Base-by-base conservation (phyloP, 164 flowering plant species). In the Euptelea pleiosperma region DNA sequence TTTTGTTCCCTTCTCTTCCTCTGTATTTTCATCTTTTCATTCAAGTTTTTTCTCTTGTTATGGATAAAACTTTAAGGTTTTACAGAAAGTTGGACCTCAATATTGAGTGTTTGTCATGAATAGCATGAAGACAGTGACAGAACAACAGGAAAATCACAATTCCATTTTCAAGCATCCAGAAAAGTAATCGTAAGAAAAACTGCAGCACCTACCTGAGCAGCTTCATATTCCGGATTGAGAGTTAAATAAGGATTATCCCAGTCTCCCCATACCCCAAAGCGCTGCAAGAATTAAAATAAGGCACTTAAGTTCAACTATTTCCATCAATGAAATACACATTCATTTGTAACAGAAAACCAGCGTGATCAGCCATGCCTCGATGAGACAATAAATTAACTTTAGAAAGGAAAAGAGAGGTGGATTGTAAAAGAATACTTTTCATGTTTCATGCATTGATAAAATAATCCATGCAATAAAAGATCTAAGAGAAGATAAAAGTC, bases 201-300 rank as follows among this genome's bases (percentile, higher is more conserved):
- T 34, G 43, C 8, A 47, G n/a, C 31, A 43, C 60, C 26, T 70
- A 89, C 96, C 96, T 92, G 96, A 40, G 97, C 86, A 63, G 97
- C 96, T 82, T 94, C 99, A 77, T 94, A 90, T 56, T 82, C 91
- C 49, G 96, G 96, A 79, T 79, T 76, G 25, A 94, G 89, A 55
- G 97, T 90, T 60, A 90, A 74, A 79, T 94, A 94, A 61, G 96
- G 86, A 71, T 79, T 76, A 51, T 71, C 70, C 97, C 99, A 94
- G 70, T 89, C 92, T 31, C 78, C 99, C 97, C 99, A 90, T n/a
- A 90, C 83, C 64, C 97, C 99, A 78, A 64, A 90, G 1, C 96
- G 90, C 96, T 89, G 85, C 75, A 73, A 67, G 62, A 15, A 70
- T 55, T 57, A 42, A 64, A 63, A 10, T 19, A 39, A 52, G 16